These are phyloP conservation scores for Hebeloma cylindrosporum DNA, from an alignment of 768 basidiomycete genomes.

Conservation along the genomic window DNA sequence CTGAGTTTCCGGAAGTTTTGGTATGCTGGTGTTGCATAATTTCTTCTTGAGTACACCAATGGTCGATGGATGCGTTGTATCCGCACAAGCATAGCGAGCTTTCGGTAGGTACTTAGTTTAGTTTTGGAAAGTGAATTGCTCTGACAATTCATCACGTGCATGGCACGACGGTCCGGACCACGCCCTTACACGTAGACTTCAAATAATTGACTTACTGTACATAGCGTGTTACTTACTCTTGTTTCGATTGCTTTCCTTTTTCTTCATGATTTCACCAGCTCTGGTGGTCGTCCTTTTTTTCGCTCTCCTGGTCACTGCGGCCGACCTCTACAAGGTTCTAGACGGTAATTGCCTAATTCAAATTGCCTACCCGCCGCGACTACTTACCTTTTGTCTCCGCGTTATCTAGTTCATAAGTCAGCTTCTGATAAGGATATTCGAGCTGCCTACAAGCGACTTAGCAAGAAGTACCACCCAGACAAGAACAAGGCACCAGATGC, in stretches of 20 bases:
- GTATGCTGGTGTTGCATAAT: conserved; percentile 18
- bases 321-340: conserved; percentile 80
- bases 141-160: no score
- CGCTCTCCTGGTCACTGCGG: conserved; percentile 45
- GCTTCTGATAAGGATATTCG: conserved; percentile 89
- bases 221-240: conserved; percentile 13
- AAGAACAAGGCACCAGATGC: conserved; percentile 87
- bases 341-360: no score
- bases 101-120: neutral
- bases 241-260: conserved; percentile 14
- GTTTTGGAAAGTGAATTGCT: no score
- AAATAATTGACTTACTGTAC: no score
- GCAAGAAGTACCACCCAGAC: conserved; percentile 91
- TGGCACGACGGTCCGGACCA: no score
- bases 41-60: neutral
- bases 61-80: conserved; percentile 3
- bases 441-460: conserved; percentile 88
- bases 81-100: conserved; percentile 9
- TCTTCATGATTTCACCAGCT: conserved; percentile 35
- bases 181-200: no score
- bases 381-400: no score
- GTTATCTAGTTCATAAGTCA: conserved; percentile 56
- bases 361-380: no score
- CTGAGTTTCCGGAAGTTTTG: conserved; percentile 30
- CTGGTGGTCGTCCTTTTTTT: conserved; percentile 39